Conservation (phyloP, 805 yeast species). For the Saccharomycopsis schoenii region DNA sequence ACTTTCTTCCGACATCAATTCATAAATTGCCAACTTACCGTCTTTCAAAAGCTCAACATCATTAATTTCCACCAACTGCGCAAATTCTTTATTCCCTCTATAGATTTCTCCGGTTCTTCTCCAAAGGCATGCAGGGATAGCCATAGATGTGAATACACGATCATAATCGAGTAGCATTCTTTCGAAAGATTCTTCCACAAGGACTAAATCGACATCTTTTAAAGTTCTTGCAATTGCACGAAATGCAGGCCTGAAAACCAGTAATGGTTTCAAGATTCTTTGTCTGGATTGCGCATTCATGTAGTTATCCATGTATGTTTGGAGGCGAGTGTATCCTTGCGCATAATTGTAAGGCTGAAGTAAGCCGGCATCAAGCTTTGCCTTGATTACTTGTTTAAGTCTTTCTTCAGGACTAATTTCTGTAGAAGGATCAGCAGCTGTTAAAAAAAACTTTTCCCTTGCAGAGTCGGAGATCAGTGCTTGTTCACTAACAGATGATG, state of each 20-base stretch:
- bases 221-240: conserved; percentile 84
- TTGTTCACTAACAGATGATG: neutral
- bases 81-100: conserved; percentile 93
- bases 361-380: conserved; percentile 88
- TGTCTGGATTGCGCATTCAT: conserved; percentile 80
- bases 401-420: conserved; percentile 92
- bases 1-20: conserved; percentile 89
- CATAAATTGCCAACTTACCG: conserved; percentile 87
- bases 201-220: conserved; percentile 81
- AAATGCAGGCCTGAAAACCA: conserved; percentile 84
- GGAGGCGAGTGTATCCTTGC: conserved; percentile 82
- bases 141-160: conserved; percentile 93
- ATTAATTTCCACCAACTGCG: conserved; percentile 78
- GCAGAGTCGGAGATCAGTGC: conserved; percentile 50
- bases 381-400: conserved; percentile 84
- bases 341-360: conserved; percentile 91
- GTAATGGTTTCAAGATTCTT: conserved; percentile 75
- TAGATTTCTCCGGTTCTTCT: conserved; percentile 94
- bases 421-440: conserved; percentile 95
- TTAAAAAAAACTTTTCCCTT: conserved; percentile 82
- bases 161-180: conserved; percentile 89
- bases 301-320: conserved; percentile 83
- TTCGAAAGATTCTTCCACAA: conserved; percentile 91
- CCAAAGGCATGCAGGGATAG: conserved; percentile 96
- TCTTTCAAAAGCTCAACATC: conserved; percentile 79